These are phyloP conservation scores for Trichoderma sp. DNA, from an alignment of 2,329 filamentous ascomycete species.

Conservation along the genomic window DNA sequence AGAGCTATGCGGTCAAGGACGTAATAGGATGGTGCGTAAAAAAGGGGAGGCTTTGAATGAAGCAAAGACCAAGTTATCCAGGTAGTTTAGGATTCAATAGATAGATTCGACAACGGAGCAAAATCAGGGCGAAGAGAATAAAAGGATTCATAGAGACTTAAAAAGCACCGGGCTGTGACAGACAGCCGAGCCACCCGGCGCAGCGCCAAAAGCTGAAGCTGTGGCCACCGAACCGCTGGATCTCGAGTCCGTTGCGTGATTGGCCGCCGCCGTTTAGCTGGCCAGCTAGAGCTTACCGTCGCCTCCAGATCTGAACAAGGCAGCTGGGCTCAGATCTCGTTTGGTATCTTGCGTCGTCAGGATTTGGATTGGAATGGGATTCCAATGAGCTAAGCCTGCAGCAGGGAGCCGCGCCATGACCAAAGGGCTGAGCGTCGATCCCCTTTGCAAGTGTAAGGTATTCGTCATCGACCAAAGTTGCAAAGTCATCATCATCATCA, in stretches of 20 bases:
- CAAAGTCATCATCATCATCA: background rate
- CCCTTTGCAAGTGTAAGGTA: background rate
- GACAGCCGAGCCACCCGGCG: constrained; percentile 18
- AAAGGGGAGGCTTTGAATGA: background rate
- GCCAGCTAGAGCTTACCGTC: constrained; percentile 11
- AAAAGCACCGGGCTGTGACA: background rate
- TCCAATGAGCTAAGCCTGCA: background rate
- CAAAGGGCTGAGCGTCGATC: background rate
- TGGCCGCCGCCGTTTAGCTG: background rate
- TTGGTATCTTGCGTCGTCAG: background rate
- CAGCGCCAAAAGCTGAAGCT: background rate
- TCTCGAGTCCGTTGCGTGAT: background rate
- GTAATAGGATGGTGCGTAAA: background rate
- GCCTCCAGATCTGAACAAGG: background rate
- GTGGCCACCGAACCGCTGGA: constrained; percentile 1
- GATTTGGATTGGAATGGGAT: background rate
- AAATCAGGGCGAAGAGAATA: background rate
- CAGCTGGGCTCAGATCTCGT: constrained; percentile 4
- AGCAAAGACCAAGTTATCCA: background rate
- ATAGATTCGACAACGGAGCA: background rate
- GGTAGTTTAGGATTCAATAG: background rate
- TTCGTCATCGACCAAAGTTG: background rate
- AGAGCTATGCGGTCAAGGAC: background rate
- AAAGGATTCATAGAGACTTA: background rate
- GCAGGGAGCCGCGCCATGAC: background rate